Evolutionary conservation across 1,139 yeast genomes (phyloP).

Genomic region (Casaregolazyma lundiana): DNA sequence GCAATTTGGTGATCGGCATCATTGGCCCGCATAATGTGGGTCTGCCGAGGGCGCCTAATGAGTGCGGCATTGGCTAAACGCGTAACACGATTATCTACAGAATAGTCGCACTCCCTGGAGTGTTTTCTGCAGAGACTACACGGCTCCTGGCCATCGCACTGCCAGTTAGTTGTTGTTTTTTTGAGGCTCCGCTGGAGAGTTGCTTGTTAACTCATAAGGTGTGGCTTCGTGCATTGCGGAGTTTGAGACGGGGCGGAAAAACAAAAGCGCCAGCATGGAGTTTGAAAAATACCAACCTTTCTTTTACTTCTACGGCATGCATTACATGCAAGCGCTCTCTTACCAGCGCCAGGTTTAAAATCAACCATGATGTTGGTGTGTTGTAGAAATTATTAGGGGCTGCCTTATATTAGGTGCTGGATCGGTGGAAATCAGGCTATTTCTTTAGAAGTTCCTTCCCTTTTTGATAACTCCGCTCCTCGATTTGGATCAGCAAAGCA

Average conservation of each 20-base stretch:
- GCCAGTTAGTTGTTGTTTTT: background rate
- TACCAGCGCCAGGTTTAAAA: constrained; percentile 6
- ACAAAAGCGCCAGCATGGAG: background rate
- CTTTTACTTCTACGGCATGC: constrained; percentile 14
- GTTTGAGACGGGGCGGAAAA: background rate
- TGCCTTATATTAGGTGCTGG: background rate
- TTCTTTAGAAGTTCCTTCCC: background rate
- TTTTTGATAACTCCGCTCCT: background rate
- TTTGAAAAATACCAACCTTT: constrained; percentile 7
- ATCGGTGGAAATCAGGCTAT: constrained; percentile 3
- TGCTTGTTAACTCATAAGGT: constrained; percentile 8
- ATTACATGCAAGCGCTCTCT: constrained; percentile 17
- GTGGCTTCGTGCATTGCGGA: background rate
- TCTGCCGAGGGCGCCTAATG: constrained; percentile 8
- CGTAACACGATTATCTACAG: constrained; percentile 14
- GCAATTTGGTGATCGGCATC: constrained; percentile 3
- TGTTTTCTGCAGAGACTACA: constrained; percentile 15
- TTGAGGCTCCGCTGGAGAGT: background rate
- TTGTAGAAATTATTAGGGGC: constrained; percentile 2
- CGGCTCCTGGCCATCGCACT: constrained; percentile 17
- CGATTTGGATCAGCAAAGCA: background rate
- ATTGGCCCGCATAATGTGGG: constrained; percentile 7
- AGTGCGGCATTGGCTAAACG: constrained; percentile 9
- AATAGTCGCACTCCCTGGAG: constrained; percentile 13
- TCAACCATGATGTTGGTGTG: background rate